Conservation (phyloP, 495 filamentous ascomycete species). For the Lepraria neglecta region DNA sequence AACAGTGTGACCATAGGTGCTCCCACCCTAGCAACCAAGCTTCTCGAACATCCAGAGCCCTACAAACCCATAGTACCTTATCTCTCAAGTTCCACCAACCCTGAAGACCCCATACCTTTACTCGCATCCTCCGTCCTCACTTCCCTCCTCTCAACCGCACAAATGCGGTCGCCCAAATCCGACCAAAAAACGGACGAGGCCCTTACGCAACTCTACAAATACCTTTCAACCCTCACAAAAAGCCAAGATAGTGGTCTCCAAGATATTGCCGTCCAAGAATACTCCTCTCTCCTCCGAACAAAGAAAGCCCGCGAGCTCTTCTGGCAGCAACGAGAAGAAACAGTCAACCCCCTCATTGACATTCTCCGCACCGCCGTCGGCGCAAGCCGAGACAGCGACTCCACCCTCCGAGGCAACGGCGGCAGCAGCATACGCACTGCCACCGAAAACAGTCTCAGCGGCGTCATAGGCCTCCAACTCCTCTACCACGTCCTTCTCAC, state of each 20-base stretch:
- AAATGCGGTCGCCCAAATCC: conserved; percentile 50
- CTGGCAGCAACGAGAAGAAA: conserved; percentile 81
- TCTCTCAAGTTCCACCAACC: conserved; percentile 68
- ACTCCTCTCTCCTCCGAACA: conserved; percentile 78
- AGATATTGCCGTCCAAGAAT: conserved; percentile 89
- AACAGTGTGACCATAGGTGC: conserved; percentile 51
- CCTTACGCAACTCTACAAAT: conserved; percentile 77
- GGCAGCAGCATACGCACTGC: conserved; percentile 52
- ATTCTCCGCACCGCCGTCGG: conserved; percentile 77
- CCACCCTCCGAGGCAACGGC: conserved; percentile 53
- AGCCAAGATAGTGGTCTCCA: conserved; percentile 81
- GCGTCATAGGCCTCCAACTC: conserved; percentile 85
- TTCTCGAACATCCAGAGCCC: conserved; percentile 68
- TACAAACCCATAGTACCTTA: conserved; percentile 84
- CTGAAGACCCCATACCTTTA: conserved; percentile 81
- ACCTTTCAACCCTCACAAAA: conserved; percentile 72
- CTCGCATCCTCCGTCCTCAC: conserved; percentile 85
- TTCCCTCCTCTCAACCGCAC: conserved; percentile 66
- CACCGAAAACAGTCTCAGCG: conserved; percentile 59
- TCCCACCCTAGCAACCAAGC: conserved; percentile 64
- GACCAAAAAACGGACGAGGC: conserved; percentile 61
- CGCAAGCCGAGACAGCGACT: conserved; percentile 55
- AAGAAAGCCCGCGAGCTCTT: conserved; percentile 71
- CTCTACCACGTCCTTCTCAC: conserved; percentile 91
- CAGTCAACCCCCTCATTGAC: conserved; percentile 71